phyloP scores from a whole-genome alignment of 257 asterid species.

The Nicotiana tabacum region DNA sequence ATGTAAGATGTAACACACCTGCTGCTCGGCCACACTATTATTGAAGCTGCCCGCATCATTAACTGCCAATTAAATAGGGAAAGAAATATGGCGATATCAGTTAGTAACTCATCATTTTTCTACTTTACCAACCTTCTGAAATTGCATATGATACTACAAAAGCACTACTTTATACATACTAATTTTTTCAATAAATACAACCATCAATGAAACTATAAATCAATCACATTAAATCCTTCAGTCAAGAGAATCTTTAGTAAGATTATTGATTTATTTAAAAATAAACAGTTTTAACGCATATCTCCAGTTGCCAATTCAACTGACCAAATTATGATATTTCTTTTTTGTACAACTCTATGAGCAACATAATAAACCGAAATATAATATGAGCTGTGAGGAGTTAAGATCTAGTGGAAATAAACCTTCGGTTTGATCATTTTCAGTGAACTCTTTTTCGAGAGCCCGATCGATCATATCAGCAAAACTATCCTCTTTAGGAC shows the following conservation, averaged over 20 bases:
- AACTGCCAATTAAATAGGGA: slow-evolving; percentile 48
- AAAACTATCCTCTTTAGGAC: slow-evolving; percentile 65
- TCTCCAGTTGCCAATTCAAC: background rate
- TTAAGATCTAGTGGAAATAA: slow-evolving; percentile 36
- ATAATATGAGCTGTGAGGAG: background rate
- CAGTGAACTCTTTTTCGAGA: slow-evolving; percentile 85
- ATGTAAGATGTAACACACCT: slow-evolving; percentile 48
- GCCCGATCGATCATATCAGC: slow-evolving; percentile 98
- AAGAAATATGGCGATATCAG: background rate
- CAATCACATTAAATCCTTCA: background rate
- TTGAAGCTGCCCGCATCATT: slow-evolving; percentile 95
- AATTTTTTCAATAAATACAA: background rate
- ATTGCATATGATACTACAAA: background rate
- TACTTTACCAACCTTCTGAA: background rate
- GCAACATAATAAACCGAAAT: background rate
- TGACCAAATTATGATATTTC: background rate
- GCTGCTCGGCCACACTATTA: slow-evolving; percentile 93
- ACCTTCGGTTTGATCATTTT: slow-evolving; percentile 88
- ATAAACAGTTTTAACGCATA: background rate
- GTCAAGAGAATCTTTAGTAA: background rate
- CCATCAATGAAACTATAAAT: background rate
- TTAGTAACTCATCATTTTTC: background rate
- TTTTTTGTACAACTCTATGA: background rate
- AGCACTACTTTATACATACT: background rate
- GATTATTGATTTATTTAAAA: background rate